Evolutionary conservation across 495 filamentous ascomycete species (phyloP), one percentile per base, ranked within the genome.

Genomic region (Aspergillus egyptiacus): DNA sequence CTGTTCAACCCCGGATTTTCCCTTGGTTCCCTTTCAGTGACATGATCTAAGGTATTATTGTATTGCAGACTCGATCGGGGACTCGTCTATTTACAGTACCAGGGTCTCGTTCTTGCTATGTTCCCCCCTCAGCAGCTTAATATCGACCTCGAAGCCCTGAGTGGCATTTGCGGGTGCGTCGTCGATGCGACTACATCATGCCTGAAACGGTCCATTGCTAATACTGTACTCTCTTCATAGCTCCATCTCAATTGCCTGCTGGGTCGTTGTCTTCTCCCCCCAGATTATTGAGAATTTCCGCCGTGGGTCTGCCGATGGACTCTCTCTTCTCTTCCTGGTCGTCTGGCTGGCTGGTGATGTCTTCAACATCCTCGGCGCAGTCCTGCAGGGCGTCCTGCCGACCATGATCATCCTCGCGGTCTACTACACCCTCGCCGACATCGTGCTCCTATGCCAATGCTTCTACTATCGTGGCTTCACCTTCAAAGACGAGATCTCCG

Each of bases 261-360:
- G 93, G 93, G 85, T 98, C 15, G 89, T 96, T 22, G 93, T 98
- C 30, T 98, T 95, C 72, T 90, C 91, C 0, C 93, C 93, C 7
- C 93, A 98, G 51, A 98, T 98, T 55, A 78, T 96, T 56, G 89
- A 95, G 61, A 96, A 96, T 59, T 96, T 96, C 68, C 83, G 82
- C 43, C 82, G 93, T 28, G 70, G 79, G 53, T 93, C 87, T 25
- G 89, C 91, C 35, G 87, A 96, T 61, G 93, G 89, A 5, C 77
- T 98, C 0, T 95, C 89, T 0, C 77, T 97, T 41, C 78, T 86
- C 22, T 98, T 98, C 66, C 78, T 98, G 55, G 75, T 90, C 37
- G 77, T 94, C 50, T 98, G 93, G 93, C 74, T 95, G 4, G 74
- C 83, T 5, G 93, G 93, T 15, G 93, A 98, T 83, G 80, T 97